Evolutionary conservation across 2,329 filamentous ascomycete genomes (phyloP).

Genomic region (Mycosphaerelloides madeirae): DNA sequence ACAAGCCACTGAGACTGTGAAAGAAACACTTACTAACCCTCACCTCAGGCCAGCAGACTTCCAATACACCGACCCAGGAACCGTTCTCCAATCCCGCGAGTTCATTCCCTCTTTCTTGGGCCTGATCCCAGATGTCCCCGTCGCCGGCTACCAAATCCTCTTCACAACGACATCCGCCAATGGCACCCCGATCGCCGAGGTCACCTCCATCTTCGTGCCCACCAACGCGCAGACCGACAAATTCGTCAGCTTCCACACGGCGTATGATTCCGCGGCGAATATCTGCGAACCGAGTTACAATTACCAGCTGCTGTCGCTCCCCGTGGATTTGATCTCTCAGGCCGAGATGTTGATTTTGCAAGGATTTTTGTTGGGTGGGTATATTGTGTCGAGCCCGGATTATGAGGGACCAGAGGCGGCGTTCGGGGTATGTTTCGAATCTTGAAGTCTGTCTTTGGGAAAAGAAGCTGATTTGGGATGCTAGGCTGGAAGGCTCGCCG

Average conservation of each 20-base stretch:
- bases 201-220: constrained; percentile 27
- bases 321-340: constrained; percentile 19
- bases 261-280: constrained; percentile 32
- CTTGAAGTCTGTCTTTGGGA: no score
- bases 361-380: constrained; percentile 19
- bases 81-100: constrained; percentile 21
- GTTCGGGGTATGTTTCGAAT: no score
- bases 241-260: constrained; percentile 29
- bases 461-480: no score
- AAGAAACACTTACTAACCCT: no score
- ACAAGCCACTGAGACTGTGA: no score
- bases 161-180: constrained; percentile 25
- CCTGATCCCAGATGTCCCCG: constrained; percentile 17
- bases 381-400: constrained; percentile 38
- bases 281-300: constrained; percentile 40
- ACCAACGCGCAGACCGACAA: constrained; percentile 19
- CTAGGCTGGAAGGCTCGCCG: constrained; percentile 37
- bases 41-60: constrained; percentile 21
- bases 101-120: constrained; percentile 22
- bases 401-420: constrained; percentile 35
- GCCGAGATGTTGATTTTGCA: constrained; percentile 22
- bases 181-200: constrained; percentile 24
- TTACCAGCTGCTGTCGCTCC: constrained; percentile 22
- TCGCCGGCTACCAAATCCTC: constrained; percentile 24
- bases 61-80: constrained; percentile 19